A percentile compares a stretch with the other conserved stretches of the same genome.
Evolutionary conservation across 1,284 basidiomycete genomes (phyloP).

Genomic region (Waitea zeae): DNA sequence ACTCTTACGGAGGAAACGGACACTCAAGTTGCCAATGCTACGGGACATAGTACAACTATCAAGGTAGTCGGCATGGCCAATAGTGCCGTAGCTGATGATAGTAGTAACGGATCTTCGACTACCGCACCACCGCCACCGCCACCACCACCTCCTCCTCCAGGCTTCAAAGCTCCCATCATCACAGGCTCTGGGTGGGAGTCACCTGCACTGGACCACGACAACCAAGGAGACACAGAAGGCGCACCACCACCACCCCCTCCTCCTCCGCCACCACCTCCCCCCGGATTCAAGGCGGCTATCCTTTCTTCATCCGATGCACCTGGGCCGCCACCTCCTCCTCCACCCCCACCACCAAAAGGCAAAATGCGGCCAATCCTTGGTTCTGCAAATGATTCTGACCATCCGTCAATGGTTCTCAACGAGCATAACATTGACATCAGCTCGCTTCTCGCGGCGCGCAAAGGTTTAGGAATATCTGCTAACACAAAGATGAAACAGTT

Average conservation of each 20-base stretch:
- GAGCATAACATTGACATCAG: too few species aligned
- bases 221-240: too few species aligned
- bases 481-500: constrained; percentile 93
- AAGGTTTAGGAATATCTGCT: constrained; percentile 76
- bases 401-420: not conserved
- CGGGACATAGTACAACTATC: too few species aligned
- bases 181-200: too few species aligned
- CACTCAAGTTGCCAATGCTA: too few species aligned
- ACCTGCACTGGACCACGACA: too few species aligned
- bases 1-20: constrained; percentile 20
- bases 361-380: constrained; percentile 11
- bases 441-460: constrained; percentile 44
- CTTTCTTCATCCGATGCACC: constrained; percentile 12
- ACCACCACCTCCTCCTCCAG: constrained; percentile 7
- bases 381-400: not conserved
- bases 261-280: constrained; percentile 12
- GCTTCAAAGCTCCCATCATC: too few species aligned
- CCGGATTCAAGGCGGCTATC: constrained; percentile 8
- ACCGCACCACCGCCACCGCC: constrained; percentile 16
- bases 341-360: constrained; percentile 14
- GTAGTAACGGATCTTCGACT: too few species aligned
- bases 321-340: constrained; percentile 15
- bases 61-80: too few species aligned
- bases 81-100: too few species aligned
- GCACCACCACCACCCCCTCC: constrained; percentile 8